These are phyloP conservation scores for Floccularia luteovirens DNA, from an alignment of 768 basidiomycete genomes.

Conservation along the genomic window DNA sequence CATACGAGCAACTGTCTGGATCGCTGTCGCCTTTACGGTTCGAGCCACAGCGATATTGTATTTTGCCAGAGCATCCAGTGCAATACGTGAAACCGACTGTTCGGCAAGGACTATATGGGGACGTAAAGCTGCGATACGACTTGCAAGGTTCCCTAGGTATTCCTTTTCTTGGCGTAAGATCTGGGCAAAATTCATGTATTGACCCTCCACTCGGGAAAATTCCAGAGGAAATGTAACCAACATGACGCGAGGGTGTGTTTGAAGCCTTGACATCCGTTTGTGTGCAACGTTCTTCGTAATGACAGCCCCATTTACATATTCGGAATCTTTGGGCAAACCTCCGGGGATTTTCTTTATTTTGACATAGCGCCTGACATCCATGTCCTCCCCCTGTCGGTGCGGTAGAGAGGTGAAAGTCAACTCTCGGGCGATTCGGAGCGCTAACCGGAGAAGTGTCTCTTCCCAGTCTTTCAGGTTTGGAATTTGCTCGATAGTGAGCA, in stretches of 20 bases:
- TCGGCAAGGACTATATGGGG: slow-evolving; percentile 93
- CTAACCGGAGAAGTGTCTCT: slow-evolving; percentile 69
- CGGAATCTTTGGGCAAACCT: slow-evolving; percentile 85
- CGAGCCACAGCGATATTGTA: slow-evolving; percentile 88
- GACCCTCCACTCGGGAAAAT: slow-evolving; percentile 86
- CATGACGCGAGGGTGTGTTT: slow-evolving; percentile 90
- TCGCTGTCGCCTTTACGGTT: slow-evolving; percentile 80
- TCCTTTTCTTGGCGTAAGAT: slow-evolving; percentile 90
- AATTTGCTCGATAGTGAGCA: slow-evolving; percentile 76
- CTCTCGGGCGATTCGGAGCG: slow-evolving; percentile 81
- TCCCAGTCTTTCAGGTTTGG: slow-evolving; percentile 88
- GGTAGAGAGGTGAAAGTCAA: slow-evolving; percentile 66
- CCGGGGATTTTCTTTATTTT: slow-evolving; percentile 99
- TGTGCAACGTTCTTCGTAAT: slow-evolving; percentile 98
- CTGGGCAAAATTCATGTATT: slow-evolving; percentile 90
- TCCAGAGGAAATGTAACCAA: slow-evolving; percentile 92
- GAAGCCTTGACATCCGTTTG: slow-evolving; percentile 82
- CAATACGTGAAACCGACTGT: slow-evolving; percentile 84
- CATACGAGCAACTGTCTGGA: slow-evolving; percentile 86
- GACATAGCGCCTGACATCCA: slow-evolving; percentile 92
- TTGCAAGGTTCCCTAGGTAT: slow-evolving; percentile 81
- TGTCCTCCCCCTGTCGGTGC: slow-evolving; percentile 81
- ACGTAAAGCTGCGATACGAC: slow-evolving; percentile 82
- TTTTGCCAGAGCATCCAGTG: slow-evolving; percentile 77
- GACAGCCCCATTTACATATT: slow-evolving; percentile 94